Conservation (phyloP, 768 basidiomycete species). For the Tephrocybe sp. region DNA sequence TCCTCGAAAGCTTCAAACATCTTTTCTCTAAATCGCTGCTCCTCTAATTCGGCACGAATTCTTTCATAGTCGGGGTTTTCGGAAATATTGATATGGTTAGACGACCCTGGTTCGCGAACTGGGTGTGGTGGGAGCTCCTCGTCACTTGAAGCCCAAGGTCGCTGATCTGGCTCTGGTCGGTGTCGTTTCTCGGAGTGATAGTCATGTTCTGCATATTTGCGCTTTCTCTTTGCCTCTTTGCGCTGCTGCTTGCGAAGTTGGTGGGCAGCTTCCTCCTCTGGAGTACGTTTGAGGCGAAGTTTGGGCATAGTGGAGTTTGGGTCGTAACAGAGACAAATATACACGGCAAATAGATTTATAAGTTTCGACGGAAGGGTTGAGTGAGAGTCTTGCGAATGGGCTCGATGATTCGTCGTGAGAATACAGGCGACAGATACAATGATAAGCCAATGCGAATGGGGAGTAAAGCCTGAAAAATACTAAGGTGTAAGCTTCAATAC, state of each 20-base stretch:
- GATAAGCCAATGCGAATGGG: slow-evolving; percentile 74
- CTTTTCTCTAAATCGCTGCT: slow-evolving; percentile 68
- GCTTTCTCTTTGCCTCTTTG: slow-evolving; percentile 33
- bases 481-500: slow-evolving; percentile 2
- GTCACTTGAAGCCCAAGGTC: slow-evolving; percentile 54
- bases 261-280: slow-evolving; percentile 54
- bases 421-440: slow-evolving; percentile 69
- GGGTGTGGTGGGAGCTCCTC: slow-evolving; percentile 24
- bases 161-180: slow-evolving; percentile 30
- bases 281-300: slow-evolving; percentile 63
- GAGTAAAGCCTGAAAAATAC: slow-evolving; percentile 56
- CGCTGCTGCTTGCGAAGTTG: slow-evolving; percentile 37
- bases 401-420: slow-evolving; percentile 66
- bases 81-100: slow-evolving; percentile 21
- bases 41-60: slow-evolving; percentile 57
- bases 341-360: slow-evolving; percentile 12
- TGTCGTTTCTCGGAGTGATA: slow-evolving; percentile 19
- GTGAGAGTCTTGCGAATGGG: slow-evolving; percentile 48
- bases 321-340: slow-evolving; percentile 15
- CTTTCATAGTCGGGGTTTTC: slow-evolving; percentile 44
- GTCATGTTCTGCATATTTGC: slow-evolving; percentile 20
- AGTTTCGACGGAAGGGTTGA: slow-evolving; percentile 29
- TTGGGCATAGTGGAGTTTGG: slow-evolving; percentile 39
- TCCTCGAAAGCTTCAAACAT: slow-evolving; percentile 72
- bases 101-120: slow-evolving; percentile 16